These are phyloP conservation scores for Byssoonygena ceratinophila DNA, from an alignment of 2,329 filamentous ascomycete species.

Conservation along the genomic window DNA sequence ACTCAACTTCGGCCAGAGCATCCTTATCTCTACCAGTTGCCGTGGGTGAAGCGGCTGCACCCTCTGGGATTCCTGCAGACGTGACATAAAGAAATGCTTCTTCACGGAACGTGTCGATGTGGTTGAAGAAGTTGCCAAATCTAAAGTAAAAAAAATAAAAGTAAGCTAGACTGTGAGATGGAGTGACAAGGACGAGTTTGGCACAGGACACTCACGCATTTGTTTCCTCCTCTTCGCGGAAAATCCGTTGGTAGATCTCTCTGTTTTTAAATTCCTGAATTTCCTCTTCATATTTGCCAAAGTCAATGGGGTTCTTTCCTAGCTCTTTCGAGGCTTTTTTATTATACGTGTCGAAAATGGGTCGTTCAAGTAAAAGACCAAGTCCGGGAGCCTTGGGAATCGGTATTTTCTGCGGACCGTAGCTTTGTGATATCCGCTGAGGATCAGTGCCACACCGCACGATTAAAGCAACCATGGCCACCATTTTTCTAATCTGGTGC, in stretches of 20 bases:
- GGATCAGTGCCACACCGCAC: conserved; percentile 73
- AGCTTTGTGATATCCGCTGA: conserved; percentile 61
- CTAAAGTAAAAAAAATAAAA: conserved; percentile 38
- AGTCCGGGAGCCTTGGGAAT: conserved; percentile 91
- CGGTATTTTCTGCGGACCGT: conserved; percentile 60
- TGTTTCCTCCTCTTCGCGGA: conserved; percentile 75
- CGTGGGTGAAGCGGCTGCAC: conserved; percentile 12
- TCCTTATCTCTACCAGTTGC: conserved; percentile 22
- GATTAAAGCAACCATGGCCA: conserved; percentile 76
- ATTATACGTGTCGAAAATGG: conserved; percentile 88
- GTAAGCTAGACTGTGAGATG: too few species aligned
- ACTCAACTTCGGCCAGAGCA: conserved; percentile 25
- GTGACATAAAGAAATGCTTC: conserved; percentile 67
- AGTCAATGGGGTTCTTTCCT: conserved; percentile 61
- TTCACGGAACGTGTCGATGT: conserved; percentile 62
- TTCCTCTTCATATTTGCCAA: conserved; percentile 62
- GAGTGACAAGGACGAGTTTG: not conserved
- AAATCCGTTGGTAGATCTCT: conserved; percentile 87
- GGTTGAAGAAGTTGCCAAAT: conserved; percentile 68
- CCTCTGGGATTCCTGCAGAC: conserved; percentile 48
- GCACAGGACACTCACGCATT: conserved; percentile 57
- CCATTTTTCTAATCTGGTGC: conserved; percentile 99
- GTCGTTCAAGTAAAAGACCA: conserved; percentile 76
- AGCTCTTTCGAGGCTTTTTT: conserved; percentile 54
- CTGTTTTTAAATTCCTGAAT: conserved; percentile 83